These are phyloP conservation scores for Nymphaea thermarum DNA, from an alignment of 164 flowering plant species.

Conservation along the genomic window DNA sequence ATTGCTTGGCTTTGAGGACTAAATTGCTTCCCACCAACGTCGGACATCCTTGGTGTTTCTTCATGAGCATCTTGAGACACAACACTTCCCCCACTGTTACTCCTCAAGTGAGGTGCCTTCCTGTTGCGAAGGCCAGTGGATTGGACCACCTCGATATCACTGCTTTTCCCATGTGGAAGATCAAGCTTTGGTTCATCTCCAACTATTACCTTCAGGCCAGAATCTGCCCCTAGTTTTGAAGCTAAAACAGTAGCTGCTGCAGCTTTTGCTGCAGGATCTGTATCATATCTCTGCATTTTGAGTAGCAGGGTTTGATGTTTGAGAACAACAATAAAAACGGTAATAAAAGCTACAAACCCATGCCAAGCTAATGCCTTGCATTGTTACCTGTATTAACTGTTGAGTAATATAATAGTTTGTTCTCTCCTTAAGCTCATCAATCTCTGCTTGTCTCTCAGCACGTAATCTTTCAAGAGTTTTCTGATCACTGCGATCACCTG, in stretches of 20 bases:
- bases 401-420: conserved; percentile 85
- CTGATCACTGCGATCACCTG: conserved; percentile 80
- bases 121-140: conserved; percentile 64
- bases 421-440: conserved; percentile 85
- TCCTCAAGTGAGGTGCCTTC: conserved; percentile 33
- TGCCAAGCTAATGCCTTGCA: neutral
- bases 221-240: conserved; percentile 84
- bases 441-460: conserved; percentile 77
- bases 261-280: conserved; percentile 96
- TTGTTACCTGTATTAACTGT: conserved; percentile 84
- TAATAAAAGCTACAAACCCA: neutral
- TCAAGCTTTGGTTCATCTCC: conserved; percentile 41
- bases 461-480: conserved; percentile 74
- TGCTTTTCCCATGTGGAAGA: conserved; percentile 50
- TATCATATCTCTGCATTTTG: conserved; percentile 63
- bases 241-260: conserved; percentile 93
- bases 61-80: conserved; percentile 18
- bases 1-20: conserved; percentile 26
- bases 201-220: conserved; percentile 68
- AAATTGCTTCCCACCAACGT: conserved; percentile 12
- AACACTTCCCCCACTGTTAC: conserved; percentile 35
- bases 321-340: neutral
- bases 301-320: neutral
- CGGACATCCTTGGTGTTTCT: conserved; percentile 19
- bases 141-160: conserved; percentile 47